Evolutionary conservation across 2,329 filamentous ascomycete genomes (phyloP).

Genomic region (Scedosporium apiospermum): DNA sequence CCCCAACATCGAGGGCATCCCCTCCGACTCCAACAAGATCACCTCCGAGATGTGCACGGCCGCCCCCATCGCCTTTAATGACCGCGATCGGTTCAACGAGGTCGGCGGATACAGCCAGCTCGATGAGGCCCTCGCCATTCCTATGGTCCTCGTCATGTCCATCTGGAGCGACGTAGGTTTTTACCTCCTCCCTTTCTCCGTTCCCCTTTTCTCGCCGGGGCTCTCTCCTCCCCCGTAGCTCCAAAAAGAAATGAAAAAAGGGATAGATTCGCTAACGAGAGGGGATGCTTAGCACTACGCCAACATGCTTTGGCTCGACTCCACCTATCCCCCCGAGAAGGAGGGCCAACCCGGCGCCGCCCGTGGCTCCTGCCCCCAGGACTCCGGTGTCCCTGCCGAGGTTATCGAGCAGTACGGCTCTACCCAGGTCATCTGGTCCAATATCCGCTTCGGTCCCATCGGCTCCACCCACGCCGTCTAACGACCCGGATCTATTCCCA

Average conservation of each 20-base stretch:
- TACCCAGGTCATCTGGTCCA: slow-evolving; percentile 35
- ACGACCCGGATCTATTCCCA: background rate
- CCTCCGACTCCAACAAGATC: slow-evolving; percentile 50
- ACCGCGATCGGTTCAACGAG: slow-evolving; percentile 37
- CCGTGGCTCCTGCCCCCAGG: slow-evolving; percentile 15
- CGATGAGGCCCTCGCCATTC: slow-evolving; percentile 41
- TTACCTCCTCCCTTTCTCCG: background rate
- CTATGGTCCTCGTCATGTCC: slow-evolving; percentile 57
- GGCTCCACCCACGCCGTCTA: slow-evolving; percentile 28
- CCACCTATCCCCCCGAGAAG: slow-evolving; percentile 41
- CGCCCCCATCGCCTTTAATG: slow-evolving; percentile 46
- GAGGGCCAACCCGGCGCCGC: slow-evolving; percentile 14
- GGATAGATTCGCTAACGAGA: background rate
- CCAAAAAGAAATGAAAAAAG: background rate
- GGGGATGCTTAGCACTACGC: slow-evolving; percentile 32
- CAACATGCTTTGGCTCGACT: slow-evolving; percentile 70
- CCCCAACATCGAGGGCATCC: slow-evolving; percentile 26
- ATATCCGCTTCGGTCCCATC: slow-evolving; percentile 39
- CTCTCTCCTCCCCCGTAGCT: background rate
- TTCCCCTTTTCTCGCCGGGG: background rate
- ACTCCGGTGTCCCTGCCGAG: slow-evolving; percentile 16
- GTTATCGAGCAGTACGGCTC: slow-evolving; percentile 12
- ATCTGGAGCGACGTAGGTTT: slow-evolving; percentile 38
- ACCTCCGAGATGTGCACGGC: slow-evolving; percentile 46
- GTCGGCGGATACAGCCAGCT: slow-evolving; percentile 48